Evolutionary conservation across 2,329 filamentous ascomycete species (phyloP).

Genomic region (Aureobasidium sp.): DNA sequence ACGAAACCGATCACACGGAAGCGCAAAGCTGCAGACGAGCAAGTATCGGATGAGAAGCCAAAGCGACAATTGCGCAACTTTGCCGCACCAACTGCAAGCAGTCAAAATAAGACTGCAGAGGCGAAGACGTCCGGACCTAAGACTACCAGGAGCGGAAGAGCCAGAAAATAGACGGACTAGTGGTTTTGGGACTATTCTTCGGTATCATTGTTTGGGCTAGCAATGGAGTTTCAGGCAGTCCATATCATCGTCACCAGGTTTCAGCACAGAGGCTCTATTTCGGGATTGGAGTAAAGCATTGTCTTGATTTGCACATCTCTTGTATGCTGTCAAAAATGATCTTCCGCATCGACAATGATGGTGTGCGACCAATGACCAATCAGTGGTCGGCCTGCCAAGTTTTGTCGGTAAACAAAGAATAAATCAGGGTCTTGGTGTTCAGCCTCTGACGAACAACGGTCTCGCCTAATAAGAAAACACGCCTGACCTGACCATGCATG

Average conservation of each 20-base stretch:
- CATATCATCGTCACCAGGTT: slow-evolving; percentile 1
- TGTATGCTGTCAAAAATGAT: not conserved
- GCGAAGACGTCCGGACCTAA: slow-evolving; percentile 4
- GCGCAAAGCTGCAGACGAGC: slow-evolving; percentile 25
- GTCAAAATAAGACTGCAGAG: slow-evolving; percentile 23
- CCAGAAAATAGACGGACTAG: not conserved
- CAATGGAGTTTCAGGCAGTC: not conserved
- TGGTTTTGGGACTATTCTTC: not conserved
- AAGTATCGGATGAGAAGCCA: slow-evolving; percentile 22
- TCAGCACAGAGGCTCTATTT: not conserved
- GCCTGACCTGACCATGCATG: not conserved
- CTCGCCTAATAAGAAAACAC: not conserved
- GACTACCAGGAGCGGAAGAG: slow-evolving; percentile 11
- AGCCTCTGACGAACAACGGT: slow-evolving; percentile 12
- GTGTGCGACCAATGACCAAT: not conserved
- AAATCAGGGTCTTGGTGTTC: slow-evolving; percentile 4
- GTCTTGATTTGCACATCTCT: not conserved
- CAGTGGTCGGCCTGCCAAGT: not conserved
- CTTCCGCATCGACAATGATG: not conserved
- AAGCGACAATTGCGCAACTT: slow-evolving; percentile 28
- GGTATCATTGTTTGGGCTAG: not conserved
- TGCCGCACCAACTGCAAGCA: slow-evolving; percentile 32
- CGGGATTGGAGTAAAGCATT: not conserved
- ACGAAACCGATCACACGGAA: slow-evolving; percentile 21
- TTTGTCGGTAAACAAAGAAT: slow-evolving; percentile 7